Percentiles rank a stretch among this genome's conserved stretches.
phyloP scores from a whole-genome alignment of 352 stramenopile species.

The Phytophthora niederhauseri region DNA sequence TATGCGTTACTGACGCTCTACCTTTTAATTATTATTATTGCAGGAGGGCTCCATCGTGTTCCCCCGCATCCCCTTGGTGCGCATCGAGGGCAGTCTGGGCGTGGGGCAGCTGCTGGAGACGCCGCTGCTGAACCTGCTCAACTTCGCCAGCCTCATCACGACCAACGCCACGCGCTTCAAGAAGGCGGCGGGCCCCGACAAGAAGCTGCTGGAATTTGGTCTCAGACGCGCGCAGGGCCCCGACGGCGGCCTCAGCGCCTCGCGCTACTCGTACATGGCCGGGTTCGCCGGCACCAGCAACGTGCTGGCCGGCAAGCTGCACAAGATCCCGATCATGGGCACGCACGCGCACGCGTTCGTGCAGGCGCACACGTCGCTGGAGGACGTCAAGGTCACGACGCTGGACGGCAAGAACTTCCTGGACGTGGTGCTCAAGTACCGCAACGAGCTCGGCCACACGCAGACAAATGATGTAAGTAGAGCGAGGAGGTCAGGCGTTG shows the following conservation, averaged over 20 bases:
- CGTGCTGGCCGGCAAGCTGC: conserved; percentile 96
- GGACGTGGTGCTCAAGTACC: conserved; percentile 84
- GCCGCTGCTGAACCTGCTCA: conserved; percentile 97
- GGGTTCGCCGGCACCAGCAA: conserved; percentile 99
- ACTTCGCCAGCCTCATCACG: conserved; percentile 97
- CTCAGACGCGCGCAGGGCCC: conserved; percentile 95
- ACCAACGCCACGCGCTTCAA: conserved; percentile 99
- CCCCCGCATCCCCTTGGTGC: conserved; percentile 94
- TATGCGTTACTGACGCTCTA: background rate
- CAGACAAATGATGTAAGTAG: conserved; percentile 78
- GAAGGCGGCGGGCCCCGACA: conserved; percentile 87
- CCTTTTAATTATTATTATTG: too few species aligned
- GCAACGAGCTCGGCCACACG: conserved; percentile 63
- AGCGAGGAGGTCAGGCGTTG: background rate
- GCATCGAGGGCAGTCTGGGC: conserved; percentile 93
- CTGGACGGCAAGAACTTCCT: conserved; percentile 84
- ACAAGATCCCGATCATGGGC: conserved; percentile 95
- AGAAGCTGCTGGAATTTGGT: conserved; percentile 94
- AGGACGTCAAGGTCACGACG: conserved; percentile 85
- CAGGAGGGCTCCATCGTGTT: conserved; percentile 97
- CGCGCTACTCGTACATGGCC: conserved; percentile 97
- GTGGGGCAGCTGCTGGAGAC: conserved; percentile 98
- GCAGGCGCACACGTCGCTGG: conserved; percentile 93
- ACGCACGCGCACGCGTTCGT: conserved; percentile 99
- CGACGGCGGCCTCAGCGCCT: conserved; percentile 97